Base-by-base conservation (phyloP, 1,284 basidiomycete genomes). In the Leccinum solheimii region DNA sequence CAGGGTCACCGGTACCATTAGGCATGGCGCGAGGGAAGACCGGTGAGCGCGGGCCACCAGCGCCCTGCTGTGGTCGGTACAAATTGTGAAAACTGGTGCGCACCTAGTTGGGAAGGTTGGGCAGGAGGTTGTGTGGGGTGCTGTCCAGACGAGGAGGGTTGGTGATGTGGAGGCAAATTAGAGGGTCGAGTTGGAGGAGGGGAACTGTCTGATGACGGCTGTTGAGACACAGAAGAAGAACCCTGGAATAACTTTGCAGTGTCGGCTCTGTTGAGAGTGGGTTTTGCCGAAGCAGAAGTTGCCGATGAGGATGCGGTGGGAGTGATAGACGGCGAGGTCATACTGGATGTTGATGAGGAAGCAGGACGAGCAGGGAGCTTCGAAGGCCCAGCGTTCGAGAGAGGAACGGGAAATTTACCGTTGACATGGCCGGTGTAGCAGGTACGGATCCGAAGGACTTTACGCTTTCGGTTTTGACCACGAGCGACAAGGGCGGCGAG, bases 361-460 rank as follows among this genome's bases (percentile, higher is more conserved):
- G 65, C 58, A 38, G 73, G 63, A 34, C 75, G 67, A 64, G 78
- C 59, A 61, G 73, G 68, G 60, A 71, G 69, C 64, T 68, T 72
- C 54, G 73, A 75, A 61, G 64, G 69, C 67, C 61, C 67, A 26
- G 65, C 60, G 62, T 70, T 62, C 57, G 65, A 64, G 62, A 69
- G 54, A 21, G 66, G 70, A 69, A 67, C 67, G 59, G 54, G 62
- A 52, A 75, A 68, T 75, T 86, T 88, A 64, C 86, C 86, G 75
- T 88, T 88, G 58, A 82, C 76, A 72, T 74, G 27, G 75, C 64
- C 7, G 79, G 76, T 19, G 69, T 64, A 58, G 68, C 69, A 27
- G 72, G 84, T 52, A 94, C 85, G 21, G 88, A 81, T 69, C 92
- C 91, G 75, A 94, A 94, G 45, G 89, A 84, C 75, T 88, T 91